Percentiles rank a stretch among this genome's conserved stretches.
Evolutionary conservation across 176 grass and related monocot species (phyloP).

Genomic region (Pontederia crassipes): DNA sequence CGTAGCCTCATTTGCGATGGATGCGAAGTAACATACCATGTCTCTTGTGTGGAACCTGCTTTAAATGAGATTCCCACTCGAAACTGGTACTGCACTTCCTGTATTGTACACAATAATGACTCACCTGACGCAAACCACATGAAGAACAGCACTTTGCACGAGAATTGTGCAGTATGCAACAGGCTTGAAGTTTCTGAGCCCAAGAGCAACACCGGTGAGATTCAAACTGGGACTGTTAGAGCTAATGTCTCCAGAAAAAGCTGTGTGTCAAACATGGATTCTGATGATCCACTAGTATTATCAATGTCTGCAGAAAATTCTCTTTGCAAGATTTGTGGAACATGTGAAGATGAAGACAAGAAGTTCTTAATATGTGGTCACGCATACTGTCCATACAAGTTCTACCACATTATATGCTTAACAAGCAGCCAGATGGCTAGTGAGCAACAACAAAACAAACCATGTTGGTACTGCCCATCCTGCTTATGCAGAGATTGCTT

Average conservation of each 20-base stretch:
- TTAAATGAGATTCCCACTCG: slow-evolving; percentile 31
- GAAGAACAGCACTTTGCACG: slow-evolving; percentile 22
- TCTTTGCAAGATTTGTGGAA: slow-evolving; percentile 78
- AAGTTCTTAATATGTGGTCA: slow-evolving; percentile 69
- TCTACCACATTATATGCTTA: slow-evolving; percentile 67
- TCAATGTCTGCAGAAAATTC: slow-evolving; percentile 20
- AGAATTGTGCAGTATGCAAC: slow-evolving; percentile 38
- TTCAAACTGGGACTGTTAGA: not conserved
- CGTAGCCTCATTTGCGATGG: slow-evolving; percentile 46
- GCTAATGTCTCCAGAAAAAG: slow-evolving; percentile 27
- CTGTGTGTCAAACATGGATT: slow-evolving; percentile 20
- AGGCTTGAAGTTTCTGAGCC: slow-evolving; percentile 25
- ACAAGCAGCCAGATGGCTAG: slow-evolving; percentile 46
- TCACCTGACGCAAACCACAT: slow-evolving; percentile 8
- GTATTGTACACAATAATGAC: slow-evolving; percentile 13
- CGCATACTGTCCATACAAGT: slow-evolving; percentile 66
- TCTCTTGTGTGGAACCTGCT: slow-evolving; percentile 44
- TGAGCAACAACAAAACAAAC: slow-evolving; percentile 25
- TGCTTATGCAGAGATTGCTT: slow-evolving; percentile 74
- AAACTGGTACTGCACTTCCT: slow-evolving; percentile 58
- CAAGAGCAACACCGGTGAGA: slow-evolving; percentile 21
- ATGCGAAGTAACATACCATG: slow-evolving; percentile 44
- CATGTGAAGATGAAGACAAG: slow-evolving; percentile 48
- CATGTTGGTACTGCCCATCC: slow-evolving; percentile 79
- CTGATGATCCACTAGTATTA: slow-evolving; percentile 3